Conservation (phyloP, 768 basidiomycete genomes). For the Phylloporus sp. region DNA sequence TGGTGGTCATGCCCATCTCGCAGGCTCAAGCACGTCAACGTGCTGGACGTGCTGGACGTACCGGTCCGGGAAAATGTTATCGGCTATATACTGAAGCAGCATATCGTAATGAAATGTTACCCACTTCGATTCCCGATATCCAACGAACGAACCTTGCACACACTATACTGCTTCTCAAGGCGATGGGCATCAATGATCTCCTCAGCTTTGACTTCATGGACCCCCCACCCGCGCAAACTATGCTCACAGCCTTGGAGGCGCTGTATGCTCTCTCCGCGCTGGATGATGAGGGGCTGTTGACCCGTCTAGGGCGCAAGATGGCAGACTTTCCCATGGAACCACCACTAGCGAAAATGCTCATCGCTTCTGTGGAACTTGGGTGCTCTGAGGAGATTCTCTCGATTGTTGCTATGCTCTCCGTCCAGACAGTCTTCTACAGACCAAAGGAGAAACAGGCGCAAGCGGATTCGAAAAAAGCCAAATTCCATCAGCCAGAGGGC, state of each 20-base stretch:
- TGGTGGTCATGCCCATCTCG: slow-evolving; percentile 98
- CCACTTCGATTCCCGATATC: slow-evolving; percentile 96
- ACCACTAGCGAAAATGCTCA: slow-evolving; percentile 93
- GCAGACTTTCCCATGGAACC: slow-evolving; percentile 99
- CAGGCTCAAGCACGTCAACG: slow-evolving; percentile 97
- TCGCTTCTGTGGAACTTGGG: slow-evolving; percentile 93
- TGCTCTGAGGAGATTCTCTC: slow-evolving; percentile 98
- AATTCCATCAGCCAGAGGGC: slow-evolving; percentile 98
- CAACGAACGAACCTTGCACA: slow-evolving; percentile 90
- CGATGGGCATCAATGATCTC: slow-evolving; percentile 98
- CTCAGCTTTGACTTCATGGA: slow-evolving; percentile 99
- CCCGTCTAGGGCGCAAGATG: slow-evolving; percentile 95
- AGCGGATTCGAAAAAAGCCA: slow-evolving; percentile 99
- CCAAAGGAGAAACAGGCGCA: slow-evolving; percentile 99
- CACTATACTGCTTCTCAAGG: slow-evolving; percentile 94
- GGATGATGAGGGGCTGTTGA: slow-evolving; percentile 94
- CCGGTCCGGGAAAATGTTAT: slow-evolving; percentile 97
- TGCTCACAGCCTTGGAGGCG: slow-evolving; percentile 93
- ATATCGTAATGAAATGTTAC: slow-evolving; percentile 98
- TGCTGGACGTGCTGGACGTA: slow-evolving; percentile 93
- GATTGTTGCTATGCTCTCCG: slow-evolving; percentile 95
- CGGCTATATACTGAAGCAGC: slow-evolving; percentile 97
- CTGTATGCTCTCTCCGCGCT: slow-evolving; percentile 93
- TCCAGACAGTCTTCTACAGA: slow-evolving; percentile 95
- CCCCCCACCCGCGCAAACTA: slow-evolving; percentile 93